These are phyloP conservation scores for Urtica urens DNA, from an alignment of 306 rosid genomes.

Conservation along the genomic window DNA sequence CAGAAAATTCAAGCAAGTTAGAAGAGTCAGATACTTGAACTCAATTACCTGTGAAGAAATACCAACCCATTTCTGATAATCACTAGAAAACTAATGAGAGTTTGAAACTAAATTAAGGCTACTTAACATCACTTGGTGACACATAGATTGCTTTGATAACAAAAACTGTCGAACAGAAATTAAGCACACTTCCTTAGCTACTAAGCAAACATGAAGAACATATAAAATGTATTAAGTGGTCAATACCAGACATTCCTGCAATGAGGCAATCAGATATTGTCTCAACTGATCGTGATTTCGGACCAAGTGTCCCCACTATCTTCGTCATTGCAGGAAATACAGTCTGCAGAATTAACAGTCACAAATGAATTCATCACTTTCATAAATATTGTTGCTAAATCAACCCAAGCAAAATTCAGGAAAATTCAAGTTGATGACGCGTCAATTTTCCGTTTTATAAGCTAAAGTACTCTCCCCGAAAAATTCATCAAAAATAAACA, in stretches of 20 bases:
- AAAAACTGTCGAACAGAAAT: no score
- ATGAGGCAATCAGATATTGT: slow-evolving; percentile 53
- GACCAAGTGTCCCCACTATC: slow-evolving; percentile 86
- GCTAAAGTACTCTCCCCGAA: not conserved
- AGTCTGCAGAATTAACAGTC: slow-evolving; percentile 34
- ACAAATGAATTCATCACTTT: slow-evolving; percentile 5
- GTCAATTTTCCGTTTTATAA: not conserved
- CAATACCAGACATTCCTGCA: slow-evolving; percentile 87
- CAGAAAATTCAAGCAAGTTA: no score
- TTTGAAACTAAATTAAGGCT: slow-evolving; percentile 2
- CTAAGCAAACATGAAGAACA: not conserved
- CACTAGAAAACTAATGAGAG: slow-evolving; percentile 8
- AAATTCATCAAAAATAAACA: not conserved
- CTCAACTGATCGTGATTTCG: slow-evolving; percentile 58
- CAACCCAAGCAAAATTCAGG: not conserved
- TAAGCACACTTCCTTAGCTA: no score
- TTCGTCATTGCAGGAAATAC: slow-evolving; percentile 77
- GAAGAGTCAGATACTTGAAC: no score
- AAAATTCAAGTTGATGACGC: not conserved
- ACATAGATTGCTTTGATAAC: no score
- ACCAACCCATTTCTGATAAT: no score
- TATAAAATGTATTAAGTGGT: not conserved
- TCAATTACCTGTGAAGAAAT: no score
- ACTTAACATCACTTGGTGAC: not conserved
- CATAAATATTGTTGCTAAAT: slow-evolving; percentile 6